These are phyloP conservation scores for Paraconiothyrium sp. DNA, from an alignment of 2,329 filamentous ascomycete genomes.

Conservation along the genomic window DNA sequence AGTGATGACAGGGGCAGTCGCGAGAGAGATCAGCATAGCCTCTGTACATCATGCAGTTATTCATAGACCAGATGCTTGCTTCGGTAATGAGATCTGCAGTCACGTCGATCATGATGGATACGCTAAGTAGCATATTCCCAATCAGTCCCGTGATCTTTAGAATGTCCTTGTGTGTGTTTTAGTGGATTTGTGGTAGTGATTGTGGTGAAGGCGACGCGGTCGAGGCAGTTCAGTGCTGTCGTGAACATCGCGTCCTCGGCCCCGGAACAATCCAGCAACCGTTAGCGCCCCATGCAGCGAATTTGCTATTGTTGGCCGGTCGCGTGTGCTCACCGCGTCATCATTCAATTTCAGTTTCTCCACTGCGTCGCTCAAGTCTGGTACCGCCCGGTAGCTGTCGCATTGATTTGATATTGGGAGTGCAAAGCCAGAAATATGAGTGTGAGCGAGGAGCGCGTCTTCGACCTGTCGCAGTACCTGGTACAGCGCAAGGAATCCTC, in stretches of 20 bases:
- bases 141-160: neutral
- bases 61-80: slow-evolving; percentile 14
- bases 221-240: neutral
- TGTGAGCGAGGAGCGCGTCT: slow-evolving; percentile 23
- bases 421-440: slow-evolving; percentile 24
- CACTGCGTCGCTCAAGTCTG: slow-evolving; percentile 7
- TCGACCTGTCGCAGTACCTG: slow-evolving; percentile 41
- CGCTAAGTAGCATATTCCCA: slow-evolving; percentile 7
- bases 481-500: slow-evolving; percentile 29
- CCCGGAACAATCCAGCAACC: slow-evolving; percentile 3
- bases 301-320: slow-evolving; percentile 7
- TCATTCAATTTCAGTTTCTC: slow-evolving; percentile 11
- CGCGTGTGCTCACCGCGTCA: slow-evolving; percentile 7
- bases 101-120: slow-evolving; percentile 7
- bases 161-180: neutral
- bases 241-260: neutral
- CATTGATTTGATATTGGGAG: neutral
- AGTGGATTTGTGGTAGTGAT: neutral
- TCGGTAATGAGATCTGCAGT: slow-evolving; percentile 13
- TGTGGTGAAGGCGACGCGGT: neutral
- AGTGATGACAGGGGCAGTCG: slow-evolving; percentile 9
- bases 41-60: slow-evolving; percentile 12
- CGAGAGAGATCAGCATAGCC: slow-evolving; percentile 11
- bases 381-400: neutral
- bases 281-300: slow-evolving; percentile 4